These are phyloP conservation scores for Crithidia brevicula DNA, from an alignment of 208 protist species.

Conservation along the genomic window DNA sequence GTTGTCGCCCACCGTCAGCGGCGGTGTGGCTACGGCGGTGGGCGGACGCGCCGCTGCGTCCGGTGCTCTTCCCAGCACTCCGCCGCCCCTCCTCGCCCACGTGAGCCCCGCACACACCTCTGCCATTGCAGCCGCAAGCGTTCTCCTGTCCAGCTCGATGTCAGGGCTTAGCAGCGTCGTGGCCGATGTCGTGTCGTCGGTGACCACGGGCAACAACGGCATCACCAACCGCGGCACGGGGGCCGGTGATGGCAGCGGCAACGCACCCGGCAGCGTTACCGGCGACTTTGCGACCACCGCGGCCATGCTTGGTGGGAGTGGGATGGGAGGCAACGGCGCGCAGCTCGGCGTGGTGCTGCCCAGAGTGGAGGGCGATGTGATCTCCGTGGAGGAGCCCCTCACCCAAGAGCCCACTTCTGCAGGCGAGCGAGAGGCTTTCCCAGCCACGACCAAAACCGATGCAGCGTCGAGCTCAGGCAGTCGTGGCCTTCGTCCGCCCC, in stretches of 20 bases:
- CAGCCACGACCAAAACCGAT: neutral
- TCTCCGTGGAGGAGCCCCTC: slow-evolving; percentile 57
- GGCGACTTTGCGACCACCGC: neutral
- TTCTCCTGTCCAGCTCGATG: slow-evolving; percentile 17
- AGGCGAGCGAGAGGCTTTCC: too few relatives aligned
- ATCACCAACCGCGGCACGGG: neutral
- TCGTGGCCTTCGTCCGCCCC: too few relatives aligned
- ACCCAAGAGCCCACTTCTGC: neutral
- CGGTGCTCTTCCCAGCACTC: neutral
- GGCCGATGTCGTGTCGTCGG: slow-evolving; percentile 18
- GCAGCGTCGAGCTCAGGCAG: too few relatives aligned
- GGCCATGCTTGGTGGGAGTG: neutral
- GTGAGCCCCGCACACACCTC: neutral
- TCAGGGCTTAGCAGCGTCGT: slow-evolving; percentile 14
- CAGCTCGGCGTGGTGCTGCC: slow-evolving; percentile 66
- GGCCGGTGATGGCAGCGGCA: neutral
- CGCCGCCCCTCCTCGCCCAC: neutral
- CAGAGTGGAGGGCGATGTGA: slow-evolving; percentile 60
- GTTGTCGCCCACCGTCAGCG: neutral
- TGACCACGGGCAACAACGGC: slow-evolving; percentile 2
- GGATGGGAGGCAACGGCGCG: slow-evolving; percentile 10
- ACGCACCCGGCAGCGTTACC: neutral
- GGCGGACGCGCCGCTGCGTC: too few relatives aligned
- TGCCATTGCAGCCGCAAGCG: slow-evolving; percentile 7
- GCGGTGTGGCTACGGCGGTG: neutral